Evolutionary conservation across 2,329 filamentous ascomycete species (phyloP).

Genomic region (Periconia macrospinosa): DNA sequence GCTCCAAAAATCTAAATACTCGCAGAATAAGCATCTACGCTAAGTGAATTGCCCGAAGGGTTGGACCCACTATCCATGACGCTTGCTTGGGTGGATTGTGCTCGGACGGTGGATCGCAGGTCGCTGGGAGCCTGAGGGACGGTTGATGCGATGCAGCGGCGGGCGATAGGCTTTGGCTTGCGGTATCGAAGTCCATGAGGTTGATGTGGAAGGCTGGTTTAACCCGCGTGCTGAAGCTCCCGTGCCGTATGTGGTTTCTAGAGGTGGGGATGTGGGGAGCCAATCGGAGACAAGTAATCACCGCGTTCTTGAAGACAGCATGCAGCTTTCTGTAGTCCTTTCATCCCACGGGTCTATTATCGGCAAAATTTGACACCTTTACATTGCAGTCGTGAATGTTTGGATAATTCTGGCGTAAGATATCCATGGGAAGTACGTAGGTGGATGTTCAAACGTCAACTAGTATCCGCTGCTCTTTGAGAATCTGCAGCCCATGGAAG

Average conservation of each 20-base stretch:
- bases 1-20: constrained; percentile 75
- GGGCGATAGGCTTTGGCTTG: constrained; percentile 42
- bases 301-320: constrained; percentile 3
- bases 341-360: too few relatives aligned
- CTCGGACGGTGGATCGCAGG: constrained; percentile 80
- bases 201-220: constrained; percentile 9
- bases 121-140: constrained; percentile 70
- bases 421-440: neutral
- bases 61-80: constrained; percentile 78
- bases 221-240: constrained; percentile 9
- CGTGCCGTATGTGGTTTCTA: constrained; percentile 6
- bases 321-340: constrained; percentile 10
- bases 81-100: constrained; percentile 71
- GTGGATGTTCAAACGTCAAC: constrained; percentile 1
- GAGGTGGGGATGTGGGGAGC: constrained; percentile 26
- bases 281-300: constrained; percentile 27
- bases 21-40: constrained; percentile 6
- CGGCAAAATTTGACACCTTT: neutral
- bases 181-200: constrained; percentile 39
- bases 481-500: constrained; percentile 27
- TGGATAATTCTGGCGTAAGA: neutral
- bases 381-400: neutral
- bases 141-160: constrained; percentile 37
- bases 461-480: constrained; percentile 30
- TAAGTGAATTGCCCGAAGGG: neutral